Evolutionary conservation across 805 yeast species (phyloP).

Genomic region (Tetrapisispora phaffii): DNA sequence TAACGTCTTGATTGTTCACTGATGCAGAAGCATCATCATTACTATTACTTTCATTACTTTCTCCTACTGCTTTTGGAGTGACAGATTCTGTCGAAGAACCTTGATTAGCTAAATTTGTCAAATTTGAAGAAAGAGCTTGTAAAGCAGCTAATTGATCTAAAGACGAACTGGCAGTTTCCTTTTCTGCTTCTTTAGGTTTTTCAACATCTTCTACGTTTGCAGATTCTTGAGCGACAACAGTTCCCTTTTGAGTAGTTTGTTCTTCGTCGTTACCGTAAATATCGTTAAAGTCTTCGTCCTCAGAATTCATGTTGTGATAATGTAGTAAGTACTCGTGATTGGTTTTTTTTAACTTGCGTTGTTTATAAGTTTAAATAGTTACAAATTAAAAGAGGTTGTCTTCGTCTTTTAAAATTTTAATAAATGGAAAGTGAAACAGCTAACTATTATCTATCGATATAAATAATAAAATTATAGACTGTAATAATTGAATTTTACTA

Average conservation of each 20-base stretch:
- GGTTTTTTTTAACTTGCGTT: not conserved
- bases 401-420: not conserved
- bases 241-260: conserved; percentile 4
- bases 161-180: conserved; percentile 4
- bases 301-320: conserved; percentile 46
- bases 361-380: not conserved
- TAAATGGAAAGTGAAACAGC: not conserved
- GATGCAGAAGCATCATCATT: conserved; percentile 1
- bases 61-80: not conserved
- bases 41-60: not conserved
- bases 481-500: not conserved
- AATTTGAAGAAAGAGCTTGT: conserved; percentile 28
- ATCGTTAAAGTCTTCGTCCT: conserved; percentile 94
- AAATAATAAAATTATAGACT: conserved; percentile 2
- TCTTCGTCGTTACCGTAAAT: conserved; percentile 43
- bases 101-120: conserved; percentile 19
- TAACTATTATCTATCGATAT: conserved; percentile 2
- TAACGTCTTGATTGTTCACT: not conserved
- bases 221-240: conserved; percentile 4
- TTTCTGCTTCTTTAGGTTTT: not conserved
- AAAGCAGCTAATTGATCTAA: conserved; percentile 29
- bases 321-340: not conserved
- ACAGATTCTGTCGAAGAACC: conserved; percentile 5
- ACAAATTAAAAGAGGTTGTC: not conserved
- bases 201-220: not conserved